Evolutionary conservation across 75 land plant species (phyloP), one percentile per base, ranked within the genome.

Genomic region (Picea glauca): DNA sequence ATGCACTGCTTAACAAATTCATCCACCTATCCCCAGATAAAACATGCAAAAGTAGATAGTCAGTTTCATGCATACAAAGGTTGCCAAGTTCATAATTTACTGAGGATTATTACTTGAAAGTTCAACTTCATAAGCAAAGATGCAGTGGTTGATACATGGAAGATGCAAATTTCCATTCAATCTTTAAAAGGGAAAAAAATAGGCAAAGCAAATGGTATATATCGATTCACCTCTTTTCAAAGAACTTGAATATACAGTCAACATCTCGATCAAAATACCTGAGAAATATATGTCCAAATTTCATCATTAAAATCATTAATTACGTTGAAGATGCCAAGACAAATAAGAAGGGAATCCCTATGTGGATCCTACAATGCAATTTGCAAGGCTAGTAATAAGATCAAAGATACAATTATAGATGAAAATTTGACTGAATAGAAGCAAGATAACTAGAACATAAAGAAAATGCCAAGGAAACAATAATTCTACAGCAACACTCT

Each of bases 251-350:
- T 54, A 98, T 89, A 83, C 99, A 98, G 58, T 98, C 93, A 74
- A 95, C 98, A 89, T 95, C 99, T 64, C 99, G 93, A 78, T 98
- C 98, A 80, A 98, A 98, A 79, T 98, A 98, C 98, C 99, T 97
- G 85, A 67, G n/a, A n/a, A 79, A 82, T 61, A n/a, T 59, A 11
- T 17, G 58, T 78, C 21, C 4, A 40, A 46, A 15, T 3, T 7
- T 23, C 57, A 76, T 32, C 26, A 77, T 70, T 66, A 2, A 50
- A 64, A 81, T 60, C 14, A 58, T 40, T 40, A 40, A 40, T 40
- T 40, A 40, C 5, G 31, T 50, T 64, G 26, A 35, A 57, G 15
- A 50, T 66, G 54, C 21, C 56, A 63, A 1, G 20, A 62, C 14
- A 73, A 7, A 54, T n/a, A 77, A 65, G 33, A 76, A 14, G 1